Base-by-base conservation (phyloP, 2,329 filamentous ascomycete species). In the Penicillium brasilianum region DNA sequence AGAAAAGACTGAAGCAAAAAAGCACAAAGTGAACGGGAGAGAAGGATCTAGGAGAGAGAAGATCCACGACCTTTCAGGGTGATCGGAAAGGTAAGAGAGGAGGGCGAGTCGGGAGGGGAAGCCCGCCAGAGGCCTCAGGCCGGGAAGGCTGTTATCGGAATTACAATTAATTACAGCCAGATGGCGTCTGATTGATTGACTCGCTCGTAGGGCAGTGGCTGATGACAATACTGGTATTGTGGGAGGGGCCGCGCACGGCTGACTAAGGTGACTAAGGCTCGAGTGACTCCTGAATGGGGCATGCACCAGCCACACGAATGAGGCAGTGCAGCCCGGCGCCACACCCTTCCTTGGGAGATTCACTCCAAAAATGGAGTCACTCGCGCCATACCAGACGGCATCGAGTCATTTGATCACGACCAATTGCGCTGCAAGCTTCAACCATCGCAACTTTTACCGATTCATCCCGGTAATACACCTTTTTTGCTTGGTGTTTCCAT, bases 21-120 rank as follows among this genome's bases (percentile, higher is more conserved):
- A 58, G 20, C 46, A 56, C 39, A 56, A 50, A 37, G 49, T 37
- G 20, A 39, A 37, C 7, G 6, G 10, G 34, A 37, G 22, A 61
- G 44, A 53, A n/a, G 36, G 32, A 56, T 60, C 25, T 25, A 54
- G 61, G 39, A 58, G 60, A 65, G 54, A 56, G 55, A 56, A 61
- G 57, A 37, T 44, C 39, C 20, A 56, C 18, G 53, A 52, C n/a
- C 25, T 28, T 28, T 56, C 51, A 50, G 51, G 44, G 54, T 51
- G 52, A 50, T 53, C 30, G 49, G 43, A 52, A 46, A 58, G 41
- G 55, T 49, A 36, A 59, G 44, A 57, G 44, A 48, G 51, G 58
- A 60, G 62, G 57, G 49, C 50, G 57, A 53, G 41, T 49, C 55
- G 57, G 64, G 67, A 64, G 62, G 62, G 59, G 63, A 66, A 65